Evolutionary conservation across 1,284 basidiomycete genomes (phyloP), one percentile per base, ranked within the genome.

Genomic region (Malassezia caprae): DNA sequence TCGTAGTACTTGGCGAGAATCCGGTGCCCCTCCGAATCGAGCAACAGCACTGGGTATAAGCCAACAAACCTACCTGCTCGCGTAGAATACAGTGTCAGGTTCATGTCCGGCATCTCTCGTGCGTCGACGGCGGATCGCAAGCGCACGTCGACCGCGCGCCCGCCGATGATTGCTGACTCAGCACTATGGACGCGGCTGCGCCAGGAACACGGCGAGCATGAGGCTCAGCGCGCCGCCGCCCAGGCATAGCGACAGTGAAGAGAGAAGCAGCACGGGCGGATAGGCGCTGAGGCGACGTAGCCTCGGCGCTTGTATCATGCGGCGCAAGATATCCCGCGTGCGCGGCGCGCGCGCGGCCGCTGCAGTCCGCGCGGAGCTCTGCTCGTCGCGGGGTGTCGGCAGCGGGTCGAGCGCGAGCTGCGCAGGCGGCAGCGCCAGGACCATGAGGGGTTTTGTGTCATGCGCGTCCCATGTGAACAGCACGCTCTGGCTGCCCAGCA

Each of bases 1-100:
- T 83, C 76, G 74, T 91, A 96, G 80, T 98, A 96, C 76, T 96
- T 96, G 28, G 91, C 87, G 13, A 98, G 80, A 19, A 98, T 86
- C 53, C 93, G 86, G 75, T 90, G 85, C 15, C 91, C 91, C 65
- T 96, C 91, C 31, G 84, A 80, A 79, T 99, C 94, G 65, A 96
- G 83, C 68, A 96, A 83, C 63, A 99, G 77, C 75, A 98, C 87
- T 57, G 48, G 26, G 30, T 27, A 13, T 28, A 15, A 15, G 39
- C 27, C 7, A 15, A 11, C 30, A 28, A 10, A 59, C 62, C 49
- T 35, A 64, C 62, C 58, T 8, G 64, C 64, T 21, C 61, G 62
- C 37, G 71, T 72, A 8, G 70, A 66, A 45, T 74, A 74, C 10
- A 74, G 65, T 26, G 72, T 72, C 50, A 74, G 52, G 56, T 74